A percentile compares a stretch with the other conserved stretches of the same genome.
Evolutionary conservation across 495 filamentous ascomycete genomes (phyloP).

Genomic region (Glarea lozoyensis): DNA sequence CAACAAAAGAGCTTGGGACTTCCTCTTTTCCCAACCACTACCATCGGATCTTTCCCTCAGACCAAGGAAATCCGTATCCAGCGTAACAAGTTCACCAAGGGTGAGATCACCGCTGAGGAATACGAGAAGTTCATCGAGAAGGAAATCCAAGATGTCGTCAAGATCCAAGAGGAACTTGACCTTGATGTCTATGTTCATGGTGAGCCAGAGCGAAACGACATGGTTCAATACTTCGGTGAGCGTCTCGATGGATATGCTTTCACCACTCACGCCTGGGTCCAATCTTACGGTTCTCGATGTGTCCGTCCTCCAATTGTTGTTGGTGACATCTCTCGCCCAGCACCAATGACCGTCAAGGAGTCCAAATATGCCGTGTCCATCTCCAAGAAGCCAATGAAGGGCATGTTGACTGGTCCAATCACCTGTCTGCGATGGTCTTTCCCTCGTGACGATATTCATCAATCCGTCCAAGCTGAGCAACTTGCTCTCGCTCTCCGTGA

Average conservation of each 20-base stretch:
- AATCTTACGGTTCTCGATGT: conserved; percentile 95
- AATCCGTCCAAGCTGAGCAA: conserved; percentile 97
- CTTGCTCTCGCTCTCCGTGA: conserved; percentile 96
- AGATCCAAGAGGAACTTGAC: conserved; percentile 94
- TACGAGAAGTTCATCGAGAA: conserved; percentile 98
- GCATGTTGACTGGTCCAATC: conserved; percentile 98
- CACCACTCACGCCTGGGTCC: conserved; percentile 98
- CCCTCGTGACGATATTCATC: conserved; percentile 98
- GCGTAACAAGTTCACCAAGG: conserved; percentile 96
- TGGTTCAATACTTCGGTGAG: conserved; percentile 99
- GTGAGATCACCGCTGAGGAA: conserved; percentile 80
- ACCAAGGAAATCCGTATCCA: conserved; percentile 95
- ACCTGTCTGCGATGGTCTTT: conserved; percentile 99
- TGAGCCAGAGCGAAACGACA: conserved; percentile 99
- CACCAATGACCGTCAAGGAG: conserved; percentile 99
- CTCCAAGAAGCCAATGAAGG: conserved; percentile 99
- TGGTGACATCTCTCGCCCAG: conserved; percentile 92
- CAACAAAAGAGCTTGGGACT: conserved; percentile 86
- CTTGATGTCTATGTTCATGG: conserved; percentile 97
- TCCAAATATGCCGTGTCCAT: conserved; percentile 95
- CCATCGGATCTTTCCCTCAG: conserved; percentile 98
- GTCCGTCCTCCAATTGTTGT: conserved; percentile 97
- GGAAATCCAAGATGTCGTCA: conserved; percentile 87
- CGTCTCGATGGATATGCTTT: conserved; percentile 94
- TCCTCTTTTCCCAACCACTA: conserved; percentile 96